Conservation (phyloP, 2,329 filamentous ascomycete genomes). For the Venturia asperata region DNA sequence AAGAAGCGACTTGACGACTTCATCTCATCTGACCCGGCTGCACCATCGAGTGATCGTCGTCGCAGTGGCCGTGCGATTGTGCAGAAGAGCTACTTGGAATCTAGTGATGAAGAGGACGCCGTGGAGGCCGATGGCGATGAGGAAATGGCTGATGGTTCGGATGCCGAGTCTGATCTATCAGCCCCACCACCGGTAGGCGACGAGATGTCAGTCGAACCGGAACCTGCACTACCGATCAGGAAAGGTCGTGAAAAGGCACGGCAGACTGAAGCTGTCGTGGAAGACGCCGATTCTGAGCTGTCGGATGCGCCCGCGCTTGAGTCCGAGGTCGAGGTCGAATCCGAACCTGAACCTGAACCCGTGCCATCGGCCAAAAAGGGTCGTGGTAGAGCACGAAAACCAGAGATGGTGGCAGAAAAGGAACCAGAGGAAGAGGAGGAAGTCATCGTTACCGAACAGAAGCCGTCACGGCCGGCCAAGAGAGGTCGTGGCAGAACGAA, state of each 20-base stretch:
- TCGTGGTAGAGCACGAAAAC: not conserved
- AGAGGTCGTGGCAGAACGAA: conserved; percentile 7
- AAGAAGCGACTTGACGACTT: conserved; percentile 27
- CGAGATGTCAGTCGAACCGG: conserved; percentile 1
- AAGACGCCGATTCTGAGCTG: not conserved
- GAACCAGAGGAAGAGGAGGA: not conserved
- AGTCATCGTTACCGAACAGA: too few species aligned
- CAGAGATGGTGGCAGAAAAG: not conserved
- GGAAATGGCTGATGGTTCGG: not conserved
- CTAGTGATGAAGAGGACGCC: conserved; percentile 35
- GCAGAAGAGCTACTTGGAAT: conserved; percentile 40
- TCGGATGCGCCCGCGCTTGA: not conserved
- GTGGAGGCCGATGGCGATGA: not conserved
- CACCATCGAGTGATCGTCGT: conserved; percentile 36
- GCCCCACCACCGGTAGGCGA: not conserved
- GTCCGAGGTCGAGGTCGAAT: not conserved
- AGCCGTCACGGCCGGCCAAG: not conserved
- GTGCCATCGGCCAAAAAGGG: not conserved
- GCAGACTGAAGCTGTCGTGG: not conserved
- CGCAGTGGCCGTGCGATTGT: conserved; percentile 38
- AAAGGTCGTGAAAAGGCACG: not conserved
- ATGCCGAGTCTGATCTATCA: not conserved
- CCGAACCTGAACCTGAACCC: not conserved
- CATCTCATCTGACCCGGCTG: conserved; percentile 17
- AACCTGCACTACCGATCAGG: not conserved